Evolutionary conservation across 192 early-diverging fungal genomes (phyloP), one percentile per base, ranked within the genome.

Genomic region (Entophlyctis helioformis): DNA sequence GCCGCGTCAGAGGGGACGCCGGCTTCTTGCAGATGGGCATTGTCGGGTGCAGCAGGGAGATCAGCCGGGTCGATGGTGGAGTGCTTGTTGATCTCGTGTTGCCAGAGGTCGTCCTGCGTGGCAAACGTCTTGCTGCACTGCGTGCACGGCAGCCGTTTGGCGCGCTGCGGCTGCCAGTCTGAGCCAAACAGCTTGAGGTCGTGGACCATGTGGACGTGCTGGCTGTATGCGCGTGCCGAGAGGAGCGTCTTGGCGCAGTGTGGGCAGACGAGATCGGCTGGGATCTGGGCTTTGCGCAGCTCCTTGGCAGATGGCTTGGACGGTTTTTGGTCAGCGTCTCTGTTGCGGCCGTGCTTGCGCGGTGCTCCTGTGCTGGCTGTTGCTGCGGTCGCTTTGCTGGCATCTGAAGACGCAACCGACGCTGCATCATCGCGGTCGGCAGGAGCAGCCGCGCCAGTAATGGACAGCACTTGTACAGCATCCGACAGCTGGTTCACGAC

Each of bases 121-220:
- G 42, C 46, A 47, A 75, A 74, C 19, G 11, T 10, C 36, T 65
- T 66, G 4, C n/a, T 20, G 44, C 69, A 72, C 1, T 39, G 50
- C 28, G 36, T 5, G 39, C 68, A 71, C 13, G 25, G n/a, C 15
- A 64, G 24, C 5, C 10, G 21, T 18, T 38, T 42, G 6, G 49
- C 36, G 12, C 49, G 45, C 39, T 63, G 51, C 9, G 62, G 66
- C 2, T 35, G 41, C 71, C 71, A 74, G 43, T 53, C 44, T 9
- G 21, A 26, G 39, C 71, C 71, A 47, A 57, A 66, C 29, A 59
- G 44, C 47, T 70, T 45, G 13, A 75, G 56, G 5, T 59, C 61
- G 49, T 75, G 72, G 21, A 72, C 63, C 54, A 60, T 64, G 52
- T 72, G 65, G 9, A 72, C 59, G 42, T 75, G 72, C 31, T 65